Evolutionary conservation across 2,329 filamentous ascomycete species (phyloP), one percentile per base, ranked within the genome.

Genomic region (Fusarium buxicola): DNA sequence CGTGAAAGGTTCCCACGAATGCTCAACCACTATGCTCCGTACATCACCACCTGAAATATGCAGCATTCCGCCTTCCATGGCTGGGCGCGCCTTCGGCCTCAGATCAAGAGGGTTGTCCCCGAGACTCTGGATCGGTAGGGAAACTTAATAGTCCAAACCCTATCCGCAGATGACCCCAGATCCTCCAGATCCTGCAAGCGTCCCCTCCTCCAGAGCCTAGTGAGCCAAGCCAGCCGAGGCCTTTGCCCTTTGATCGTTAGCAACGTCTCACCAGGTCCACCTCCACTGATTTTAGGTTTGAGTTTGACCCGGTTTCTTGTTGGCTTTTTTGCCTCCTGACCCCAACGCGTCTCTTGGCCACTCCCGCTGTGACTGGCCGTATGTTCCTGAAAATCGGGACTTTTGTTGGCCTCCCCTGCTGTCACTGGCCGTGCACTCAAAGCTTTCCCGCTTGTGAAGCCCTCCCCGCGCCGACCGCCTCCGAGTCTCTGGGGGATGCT

Each of bases 181-280:
- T 63, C 35, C 36, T 35, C 48, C 32, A 65, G 61, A 65, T 65
- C 62, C 61, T 67, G 63, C 63, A 67, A 58, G 46, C 60, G 52
- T 58, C 56, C 40, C 58, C 55, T 63, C 36, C 44, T 49, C 28
- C 12, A 38, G 15, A 38, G 13, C 24, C 18, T 35, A 27, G 16
- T n/a, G n/a, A n/a, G n/a, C n/a, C n/a, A 40, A 34, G 30, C 28
- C 28, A 46, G 40, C 55, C 51, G 47, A 52, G 45, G 44, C 44
- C 11, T 25, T 25, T 13, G 25, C 28, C 12, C 18, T 24, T 49
- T 46, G 41, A 63, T 63, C 59, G 28, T 41, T 54, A 13, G 43
- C 39, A 63, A 63, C 58, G 53, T 58, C 60, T 41, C 27, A 15
- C 27, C 4, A 50, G 39, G 60, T 45, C 54, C 27, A 48, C 41